phyloP scores from a whole-genome alignment of 352 stramenopile genomes.

The Phytophthora foliorum region DNA sequence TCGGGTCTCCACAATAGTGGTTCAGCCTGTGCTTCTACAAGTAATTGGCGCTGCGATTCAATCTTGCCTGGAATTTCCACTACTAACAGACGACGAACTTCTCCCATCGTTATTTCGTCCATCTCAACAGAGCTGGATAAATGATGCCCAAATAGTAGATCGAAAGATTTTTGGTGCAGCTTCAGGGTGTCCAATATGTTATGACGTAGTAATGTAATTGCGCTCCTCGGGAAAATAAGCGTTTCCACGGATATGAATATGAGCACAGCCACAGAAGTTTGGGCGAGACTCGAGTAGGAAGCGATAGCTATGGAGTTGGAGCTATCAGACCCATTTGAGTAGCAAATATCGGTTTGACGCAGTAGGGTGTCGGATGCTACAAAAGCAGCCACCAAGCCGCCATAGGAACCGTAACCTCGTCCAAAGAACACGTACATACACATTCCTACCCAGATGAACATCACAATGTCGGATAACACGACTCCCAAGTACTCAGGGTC shows the following conservation, averaged over 20 bases:
- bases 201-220: conserved; percentile 59
- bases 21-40: conserved; percentile 66
- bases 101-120: conserved; percentile 52
- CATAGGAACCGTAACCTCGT: conserved; percentile 70
- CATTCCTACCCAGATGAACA: conserved; percentile 78
- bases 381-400: conserved; percentile 76
- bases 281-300: conserved; percentile 78
- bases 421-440: conserved; percentile 83
- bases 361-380: conserved; percentile 73
- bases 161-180: conserved; percentile 64
- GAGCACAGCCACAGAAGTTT: conserved; percentile 78
- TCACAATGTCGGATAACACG: conserved; percentile 52
- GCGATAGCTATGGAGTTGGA: conserved; percentile 58
- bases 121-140: conserved; percentile 62
- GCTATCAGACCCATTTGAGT: conserved; percentile 46
- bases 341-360: conserved; percentile 65
- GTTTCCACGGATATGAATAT: conserved; percentile 80
- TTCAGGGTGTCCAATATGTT: conserved; percentile 78
- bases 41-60: conserved; percentile 60
- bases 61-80: conserved; percentile 61
- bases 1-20: conserved; percentile 68
- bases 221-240: conserved; percentile 71
- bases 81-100: conserved; percentile 62
- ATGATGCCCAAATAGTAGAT: conserved; percentile 75
- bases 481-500: conserved; percentile 43